These are phyloP conservation scores for Hygrophorus pudorinus DNA, from an alignment of 768 basidiomycete genomes.

Conservation along the genomic window DNA sequence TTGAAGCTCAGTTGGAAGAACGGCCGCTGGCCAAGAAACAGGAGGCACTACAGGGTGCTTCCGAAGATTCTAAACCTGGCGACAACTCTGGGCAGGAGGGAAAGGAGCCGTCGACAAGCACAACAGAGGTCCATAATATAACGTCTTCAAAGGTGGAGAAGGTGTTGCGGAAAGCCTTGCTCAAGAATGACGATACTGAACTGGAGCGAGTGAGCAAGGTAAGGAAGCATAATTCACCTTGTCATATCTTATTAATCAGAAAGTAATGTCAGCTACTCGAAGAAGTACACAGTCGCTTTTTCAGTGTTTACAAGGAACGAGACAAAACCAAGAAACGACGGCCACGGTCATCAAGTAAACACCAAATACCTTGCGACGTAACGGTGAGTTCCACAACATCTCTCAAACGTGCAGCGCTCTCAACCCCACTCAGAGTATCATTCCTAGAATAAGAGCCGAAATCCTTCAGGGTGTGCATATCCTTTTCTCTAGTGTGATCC, in stretches of 20 bases:
- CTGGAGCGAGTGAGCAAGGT: conserved; percentile 71
- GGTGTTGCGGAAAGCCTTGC: conserved; percentile 53
- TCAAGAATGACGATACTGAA: conserved; percentile 85
- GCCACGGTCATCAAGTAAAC: conserved; percentile 16
- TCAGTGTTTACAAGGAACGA: conserved; percentile 48
- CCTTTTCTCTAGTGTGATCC: conserved; percentile 91
- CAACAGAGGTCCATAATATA: conserved; percentile 12
- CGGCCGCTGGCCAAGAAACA: conserved; percentile 84
- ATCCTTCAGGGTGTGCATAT: conserved; percentile 76
- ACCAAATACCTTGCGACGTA: conserved; percentile 49
- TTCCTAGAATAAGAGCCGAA: conserved; percentile 66
- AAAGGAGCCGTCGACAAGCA: conserved; percentile 10
- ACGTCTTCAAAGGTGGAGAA: conserved; percentile 31
- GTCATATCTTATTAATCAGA: background rate
- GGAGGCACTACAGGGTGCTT: conserved; percentile 55
- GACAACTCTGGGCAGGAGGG: conserved; percentile 10
- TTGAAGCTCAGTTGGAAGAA: conserved; percentile 80
- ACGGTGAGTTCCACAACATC: conserved; percentile 43
- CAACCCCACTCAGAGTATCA: conserved; percentile 52
- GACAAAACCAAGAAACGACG: conserved; percentile 21
- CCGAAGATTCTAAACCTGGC: conserved; percentile 17
- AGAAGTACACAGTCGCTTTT: conserved; percentile 73
- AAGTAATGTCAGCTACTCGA: conserved; percentile 55
- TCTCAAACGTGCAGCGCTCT: conserved; percentile 2
- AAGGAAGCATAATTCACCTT: conserved; percentile 13